Evolutionary conservation across 805 yeast species (phyloP).

Genomic region (Candida koratica): DNA sequence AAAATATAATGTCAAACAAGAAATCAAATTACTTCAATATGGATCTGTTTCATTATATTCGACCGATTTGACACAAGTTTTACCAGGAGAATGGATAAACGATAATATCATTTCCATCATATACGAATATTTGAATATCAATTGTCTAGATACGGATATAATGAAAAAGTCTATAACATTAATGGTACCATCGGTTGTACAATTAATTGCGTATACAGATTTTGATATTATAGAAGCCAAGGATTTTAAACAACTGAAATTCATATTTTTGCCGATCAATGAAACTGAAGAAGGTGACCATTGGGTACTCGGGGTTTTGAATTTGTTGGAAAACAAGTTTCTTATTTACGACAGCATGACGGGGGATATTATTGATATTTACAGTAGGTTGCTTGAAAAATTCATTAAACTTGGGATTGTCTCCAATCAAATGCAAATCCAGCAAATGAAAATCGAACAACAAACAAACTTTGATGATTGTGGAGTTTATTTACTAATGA

Average conservation of each 20-base stretch:
- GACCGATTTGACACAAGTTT: conserved; percentile 54
- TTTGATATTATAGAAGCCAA: conserved; percentile 14
- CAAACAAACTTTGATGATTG: conserved; percentile 66
- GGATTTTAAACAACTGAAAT: conserved; percentile 32
- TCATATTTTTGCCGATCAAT: conserved; percentile 66
- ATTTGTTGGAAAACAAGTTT: conserved; percentile 44
- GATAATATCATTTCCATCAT: conserved; percentile 65
- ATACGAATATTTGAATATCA: conserved; percentile 44
- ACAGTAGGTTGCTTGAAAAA: conserved; percentile 21
- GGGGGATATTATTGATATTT: conserved; percentile 23
- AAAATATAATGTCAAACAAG: conserved; percentile 15
- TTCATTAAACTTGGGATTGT: conserved; percentile 23
- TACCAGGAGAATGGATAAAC: conserved; percentile 69
- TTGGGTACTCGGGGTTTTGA: conserved; percentile 65
- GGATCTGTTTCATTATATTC: conserved; percentile 56
- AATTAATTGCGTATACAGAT: conserved; percentile 51
- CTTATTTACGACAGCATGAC: conserved; percentile 60
- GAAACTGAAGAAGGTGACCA: conserved; percentile 61
- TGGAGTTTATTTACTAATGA: conserved; percentile 47
- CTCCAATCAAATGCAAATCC: conserved; percentile 10
- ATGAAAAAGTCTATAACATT: conserved; percentile 23
- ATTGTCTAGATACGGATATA: conserved; percentile 19
- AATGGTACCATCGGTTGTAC: conserved; percentile 61
- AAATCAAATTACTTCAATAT: conserved; percentile 41
- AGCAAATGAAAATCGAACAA: conserved; percentile 45